Percentiles rank a stretch among this genome's conserved stretches.
phyloP scores from a whole-genome alignment of 768 basidiomycete genomes.

The Clitopilus hobsonii region DNA sequence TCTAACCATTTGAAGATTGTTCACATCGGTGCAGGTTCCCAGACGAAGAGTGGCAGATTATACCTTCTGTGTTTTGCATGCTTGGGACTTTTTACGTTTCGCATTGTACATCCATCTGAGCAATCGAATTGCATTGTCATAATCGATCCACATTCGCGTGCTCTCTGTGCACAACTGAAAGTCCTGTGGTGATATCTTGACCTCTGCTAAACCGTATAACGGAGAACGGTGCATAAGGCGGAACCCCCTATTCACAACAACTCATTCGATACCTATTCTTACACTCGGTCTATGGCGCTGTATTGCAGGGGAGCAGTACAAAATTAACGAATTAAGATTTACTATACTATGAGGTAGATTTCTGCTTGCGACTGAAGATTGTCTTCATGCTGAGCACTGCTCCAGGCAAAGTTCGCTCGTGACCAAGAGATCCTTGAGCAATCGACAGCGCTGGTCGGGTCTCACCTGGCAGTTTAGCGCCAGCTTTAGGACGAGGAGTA shows the following conservation, averaged over 20 bases:
- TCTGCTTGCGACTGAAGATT: constrained; percentile 28
- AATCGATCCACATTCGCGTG: background rate
- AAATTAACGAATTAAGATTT: constrained; percentile 9
- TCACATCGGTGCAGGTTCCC: background rate
- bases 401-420: constrained; percentile 17
- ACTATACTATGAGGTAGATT: constrained; percentile 14
- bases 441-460: constrained; percentile 49
- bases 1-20: too few relatives aligned
- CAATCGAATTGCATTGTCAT: background rate
- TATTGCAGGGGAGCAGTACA: too few relatives aligned
- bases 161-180: too few relatives aligned
- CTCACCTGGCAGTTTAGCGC: constrained; percentile 56
- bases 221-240: too few relatives aligned
- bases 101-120: background rate
- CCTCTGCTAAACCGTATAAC: too few relatives aligned
- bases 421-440: constrained; percentile 48
- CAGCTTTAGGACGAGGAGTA: constrained; percentile 38
- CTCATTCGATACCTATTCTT: too few relatives aligned
- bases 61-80: background rate
- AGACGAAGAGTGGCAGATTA: background rate
- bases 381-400: constrained; percentile 22
- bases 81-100: background rate
- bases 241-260: too few relatives aligned
- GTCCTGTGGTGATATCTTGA: too few relatives aligned
- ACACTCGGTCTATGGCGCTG: too few relatives aligned